phyloP scores from a whole-genome alignment of 371 early-diverging fungal genomes.

The Mortierella sp. region DNA sequence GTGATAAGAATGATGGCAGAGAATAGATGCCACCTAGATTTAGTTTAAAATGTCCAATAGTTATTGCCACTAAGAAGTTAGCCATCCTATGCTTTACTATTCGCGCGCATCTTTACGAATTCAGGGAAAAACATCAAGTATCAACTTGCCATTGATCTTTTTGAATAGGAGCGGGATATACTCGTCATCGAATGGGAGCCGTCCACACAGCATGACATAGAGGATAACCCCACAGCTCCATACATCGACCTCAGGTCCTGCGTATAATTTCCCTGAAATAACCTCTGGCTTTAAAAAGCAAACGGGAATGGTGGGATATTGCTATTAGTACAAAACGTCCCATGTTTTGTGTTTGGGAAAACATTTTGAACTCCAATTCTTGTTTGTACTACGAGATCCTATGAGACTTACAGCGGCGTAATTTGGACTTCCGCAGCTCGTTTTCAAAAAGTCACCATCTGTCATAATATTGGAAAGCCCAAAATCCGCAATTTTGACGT shows the following conservation, averaged over 20 bases:
- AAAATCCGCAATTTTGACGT: slow-evolving; percentile 98
- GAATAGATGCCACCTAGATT: slow-evolving; percentile 87
- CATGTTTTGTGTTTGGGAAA: neutral
- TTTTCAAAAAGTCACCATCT: slow-evolving; percentile 96
- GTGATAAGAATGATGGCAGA: slow-evolving; percentile 88
- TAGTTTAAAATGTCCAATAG: neutral
- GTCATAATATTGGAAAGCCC: slow-evolving; percentile 96
- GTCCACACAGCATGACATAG: slow-evolving; percentile 99
- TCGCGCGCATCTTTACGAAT: neutral
- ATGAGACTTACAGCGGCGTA: slow-evolving; percentile 78
- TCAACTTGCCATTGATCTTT: slow-evolving; percentile 82
- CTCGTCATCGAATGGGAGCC: slow-evolving; percentile 99
- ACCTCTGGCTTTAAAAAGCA: slow-evolving; percentile 84
- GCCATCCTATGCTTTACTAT: neutral
- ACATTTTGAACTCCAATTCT: neutral
- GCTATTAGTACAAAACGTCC: neutral
- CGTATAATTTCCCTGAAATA: slow-evolving; percentile 93
- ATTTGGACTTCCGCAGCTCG: slow-evolving; percentile 93
- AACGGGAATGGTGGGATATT: neutral
- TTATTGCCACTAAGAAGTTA: neutral
- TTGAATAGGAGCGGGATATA: slow-evolving; percentile 96
- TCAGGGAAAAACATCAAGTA: neutral
- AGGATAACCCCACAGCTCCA: slow-evolving; percentile 99
- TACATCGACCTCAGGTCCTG: slow-evolving; percentile 99
- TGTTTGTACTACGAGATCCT: neutral